phyloP scores from a whole-genome alignment of 2,329 filamentous ascomycete genomes.

The Neonectria ditissima region DNA sequence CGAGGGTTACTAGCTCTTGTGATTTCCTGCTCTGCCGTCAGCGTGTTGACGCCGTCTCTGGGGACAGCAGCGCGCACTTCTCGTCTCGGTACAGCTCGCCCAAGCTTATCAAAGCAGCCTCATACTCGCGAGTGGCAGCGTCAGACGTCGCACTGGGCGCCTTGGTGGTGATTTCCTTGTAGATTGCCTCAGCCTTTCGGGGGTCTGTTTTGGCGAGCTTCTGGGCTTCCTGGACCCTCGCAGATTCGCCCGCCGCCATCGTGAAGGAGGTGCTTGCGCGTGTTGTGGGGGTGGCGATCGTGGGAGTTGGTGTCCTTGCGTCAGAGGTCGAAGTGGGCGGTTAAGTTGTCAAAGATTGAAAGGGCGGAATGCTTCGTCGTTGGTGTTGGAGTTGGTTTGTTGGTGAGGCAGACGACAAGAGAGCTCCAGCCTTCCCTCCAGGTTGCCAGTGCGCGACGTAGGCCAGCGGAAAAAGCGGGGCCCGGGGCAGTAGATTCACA shows the following conservation, averaged over 20 bases:
- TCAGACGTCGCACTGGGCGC: conserved; percentile 86
- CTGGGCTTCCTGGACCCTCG: conserved; percentile 88
- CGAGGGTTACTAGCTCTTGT: conserved; percentile 87
- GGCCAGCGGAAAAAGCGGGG: conserved; percentile 38
- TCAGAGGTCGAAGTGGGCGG: conserved; percentile 8
- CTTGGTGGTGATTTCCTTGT: conserved; percentile 89
- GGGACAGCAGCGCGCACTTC: conserved; percentile 66
- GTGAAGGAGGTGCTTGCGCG: conserved; percentile 36
- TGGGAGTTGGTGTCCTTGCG: conserved; percentile 16
- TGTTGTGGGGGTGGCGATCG: conserved; percentile 14
- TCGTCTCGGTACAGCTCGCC: conserved; percentile 94
- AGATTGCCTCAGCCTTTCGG: conserved; percentile 85
- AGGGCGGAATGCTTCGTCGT: conserved; percentile 29
- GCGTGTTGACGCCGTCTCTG: conserved; percentile 18
- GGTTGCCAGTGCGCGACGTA: conserved; percentile 55
- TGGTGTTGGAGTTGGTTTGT: conserved; percentile 35
- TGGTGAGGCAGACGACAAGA: conserved; percentile 30
- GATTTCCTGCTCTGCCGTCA: conserved; percentile 69
- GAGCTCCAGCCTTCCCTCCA: conserved; percentile 44
- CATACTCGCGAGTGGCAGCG: conserved; percentile 89
- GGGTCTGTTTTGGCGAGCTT: conserved; percentile 84
- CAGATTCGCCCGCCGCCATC: conserved; percentile 71
- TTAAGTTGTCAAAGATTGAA: conserved; percentile 2
- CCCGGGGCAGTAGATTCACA: conserved; percentile 13
- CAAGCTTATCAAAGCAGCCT: conserved; percentile 86